Percentiles rank a stretch among this genome's conserved stretches.
These are phyloP conservation scores for Teunomyces tritomae DNA, from an alignment of 805 yeast species.

Conservation along the genomic window DNA sequence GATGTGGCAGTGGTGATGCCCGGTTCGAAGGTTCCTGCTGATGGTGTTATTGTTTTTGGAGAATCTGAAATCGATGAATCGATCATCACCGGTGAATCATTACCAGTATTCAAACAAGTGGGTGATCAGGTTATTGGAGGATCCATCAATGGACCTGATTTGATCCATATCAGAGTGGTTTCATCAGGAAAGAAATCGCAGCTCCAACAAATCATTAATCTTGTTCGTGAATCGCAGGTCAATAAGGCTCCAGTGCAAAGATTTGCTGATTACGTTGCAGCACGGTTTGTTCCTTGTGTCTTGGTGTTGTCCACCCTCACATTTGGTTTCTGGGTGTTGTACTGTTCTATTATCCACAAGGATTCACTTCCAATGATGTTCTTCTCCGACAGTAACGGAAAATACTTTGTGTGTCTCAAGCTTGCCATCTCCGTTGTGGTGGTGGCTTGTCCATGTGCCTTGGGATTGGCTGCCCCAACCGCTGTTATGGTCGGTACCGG, in stretches of 20 bases:
- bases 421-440: constrained; percentile 89
- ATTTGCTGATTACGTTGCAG: constrained; percentile 80
- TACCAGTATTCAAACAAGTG: constrained; percentile 60
- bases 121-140: constrained; percentile 84
- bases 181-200: constrained; percentile 82
- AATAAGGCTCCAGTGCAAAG: constrained; percentile 88
- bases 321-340: constrained; percentile 43
- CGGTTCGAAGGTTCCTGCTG: constrained; percentile 89
- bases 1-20: constrained; percentile 81
- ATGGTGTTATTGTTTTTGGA: constrained; percentile 78
- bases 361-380: constrained; percentile 48
- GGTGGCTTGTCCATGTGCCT: constrained; percentile 98
- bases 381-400: constrained; percentile 47
- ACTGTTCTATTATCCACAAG: constrained; percentile 22
- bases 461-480: constrained; percentile 97
- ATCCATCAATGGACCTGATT: constrained; percentile 78
- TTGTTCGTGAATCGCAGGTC: constrained; percentile 88
- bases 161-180: constrained; percentile 64
- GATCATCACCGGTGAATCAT: constrained; percentile 85
- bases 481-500: constrained; percentile 99
- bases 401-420: constrained; percentile 65
- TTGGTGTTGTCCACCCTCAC: constrained; percentile 62
- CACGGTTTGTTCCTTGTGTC: constrained; percentile 79
- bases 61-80: constrained; percentile 86
- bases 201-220: constrained; percentile 77